Base-by-base conservation (phyloP, 2,329 filamentous ascomycete genomes). In the Stromatinia cepivora region DNA sequence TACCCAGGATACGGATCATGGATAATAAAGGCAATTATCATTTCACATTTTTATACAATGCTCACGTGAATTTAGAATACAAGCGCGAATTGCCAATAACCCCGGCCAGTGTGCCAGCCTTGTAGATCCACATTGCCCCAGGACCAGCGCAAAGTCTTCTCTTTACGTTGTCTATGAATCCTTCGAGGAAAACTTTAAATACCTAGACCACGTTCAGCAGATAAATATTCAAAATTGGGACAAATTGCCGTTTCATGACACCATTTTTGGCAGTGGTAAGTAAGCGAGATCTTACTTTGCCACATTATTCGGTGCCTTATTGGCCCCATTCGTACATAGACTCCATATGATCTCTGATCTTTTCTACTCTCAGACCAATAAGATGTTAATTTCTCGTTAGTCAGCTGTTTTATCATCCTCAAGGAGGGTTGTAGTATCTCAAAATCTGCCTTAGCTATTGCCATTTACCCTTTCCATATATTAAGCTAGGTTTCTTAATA, bases 1-100 rank as follows among this genome's bases (percentile, higher is more conserved):
- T 63, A 63, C 66, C 66, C 66, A 68, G 66, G 66, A 64, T 48
- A 63, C 25, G 57, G 57, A 50, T 46, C 48, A 46, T 3, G 66
- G 46, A 54, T 54, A 61, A 62, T 68, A 31, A 39, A 46, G 34
- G 25, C 45, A 53, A 4, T 45, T 53, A 36, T 34, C 17, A 42
- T 39, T 62, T 39, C 66, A 4, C 56, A 31, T 62, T 62, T 20
- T 31, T 50, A 61, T n/a, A 45, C 10, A 67, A 52, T 9, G 25
- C 20, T 39, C 31, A 31, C 10, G 45, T 67, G 54, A 63, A 63
- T 42, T 62, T n/a, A 48, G 17, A 34, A 39, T 25, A 28, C 15
- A 42, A 52, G 39, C n/a, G 61, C 61, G 45, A 62, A n/a, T 34
- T 8, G n/a, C 6, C 28, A 48, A 48, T 6, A 45, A 28, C 17